These are phyloP conservation scores for Wickerhamiella siamensis DNA, from an alignment of 805 yeast genomes.

Conservation along the genomic window DNA sequence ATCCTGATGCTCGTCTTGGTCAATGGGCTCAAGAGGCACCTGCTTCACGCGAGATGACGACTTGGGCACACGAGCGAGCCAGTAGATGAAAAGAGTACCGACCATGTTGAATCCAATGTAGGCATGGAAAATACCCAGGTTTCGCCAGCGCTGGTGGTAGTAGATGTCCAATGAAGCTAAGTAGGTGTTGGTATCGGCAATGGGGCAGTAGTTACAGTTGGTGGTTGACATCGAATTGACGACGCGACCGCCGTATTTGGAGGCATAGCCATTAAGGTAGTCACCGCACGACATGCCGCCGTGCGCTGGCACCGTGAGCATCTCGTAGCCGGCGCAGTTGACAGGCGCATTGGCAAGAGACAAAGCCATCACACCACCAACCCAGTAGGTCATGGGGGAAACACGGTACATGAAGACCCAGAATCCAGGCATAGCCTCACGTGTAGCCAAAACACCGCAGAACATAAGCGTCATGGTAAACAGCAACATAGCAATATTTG, in stretches of 20 bases:
- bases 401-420: conserved; percentile 74
- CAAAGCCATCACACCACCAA: conserved; percentile 38
- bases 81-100: conserved; percentile 22
- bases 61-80: conserved; percentile 22
- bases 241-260: conserved; percentile 41
- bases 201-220: conserved; percentile 31
- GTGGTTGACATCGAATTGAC: conserved; percentile 34
- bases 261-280: conserved; percentile 34
- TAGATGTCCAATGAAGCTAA: conserved; percentile 31
- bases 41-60: conserved; percentile 17
- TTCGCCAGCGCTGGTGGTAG: conserved; percentile 47
- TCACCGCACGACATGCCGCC: conserved; percentile 49
- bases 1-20: conserved; percentile 15
- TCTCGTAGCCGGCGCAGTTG: conserved; percentile 35
- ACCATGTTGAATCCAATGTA: conserved; percentile 41
- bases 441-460: conserved; percentile 55
- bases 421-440: conserved; percentile 52
- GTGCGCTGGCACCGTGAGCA: conserved; percentile 39
- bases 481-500: conserved; percentile 40
- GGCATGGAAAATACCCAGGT: conserved; percentile 46
- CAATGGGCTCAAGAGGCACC: conserved; percentile 7
- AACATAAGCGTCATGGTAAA: conserved; percentile 47
- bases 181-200: conserved; percentile 29
- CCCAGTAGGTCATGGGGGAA: conserved; percentile 57
- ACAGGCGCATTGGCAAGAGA: conserved; percentile 40